Base-by-base conservation (phyloP, 129 eudicot species). In the Tanacetum coccineum region DNA sequence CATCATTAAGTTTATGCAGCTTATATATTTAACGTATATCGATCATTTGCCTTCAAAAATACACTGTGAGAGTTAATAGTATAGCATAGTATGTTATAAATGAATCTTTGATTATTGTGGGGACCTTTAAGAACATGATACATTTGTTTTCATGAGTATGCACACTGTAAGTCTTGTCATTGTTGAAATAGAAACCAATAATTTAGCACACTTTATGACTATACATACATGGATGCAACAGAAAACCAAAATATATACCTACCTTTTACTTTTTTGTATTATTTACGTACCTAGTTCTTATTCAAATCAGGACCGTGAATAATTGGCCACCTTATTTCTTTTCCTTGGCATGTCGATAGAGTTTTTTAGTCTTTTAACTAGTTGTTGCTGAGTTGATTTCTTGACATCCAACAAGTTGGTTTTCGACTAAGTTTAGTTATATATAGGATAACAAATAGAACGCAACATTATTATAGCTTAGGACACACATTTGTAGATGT, bases 141-240 rank as follows among this genome's bases (percentile, higher is more conserved):
- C 46, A 64, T 73, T 63, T 54, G 58, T 54, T 22, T 64, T 36
- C 53, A 64, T 64, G 59, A 44, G 44, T 47, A 47, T 36, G 25
- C 58, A 70, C 59, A 74, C 22, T 15, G 59, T 49, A 57, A 40
- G 46, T 74, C 61, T 46, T 74, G 61, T 66, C 62, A 52, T 36
- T 57, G 60, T 66, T 66, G 45, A 74, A 46, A 74, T 45, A 56
- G 32, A 57, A 56, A 66, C 54, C 67, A 74, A 58, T 74, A 20
- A 48, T 67, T 66, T 66, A 66, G 50, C 67, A 39, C 7, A 21
- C 17, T 17, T 9, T 57, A 57, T 39, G n/a, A 48, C 45, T 13
- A 42, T n/a, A n/a, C n/a, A n/a, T 69, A 15, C 11, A 56, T 44
- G 3, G 20, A 19, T 30, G 9, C 57, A 70, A 59, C 46, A 3